Percentiles rank a stretch among this genome's conserved stretches.
These are phyloP conservation scores for Chaetothyriales sp. DNA, from an alignment of 2,329 filamentous ascomycete species.

Conservation along the genomic window DNA sequence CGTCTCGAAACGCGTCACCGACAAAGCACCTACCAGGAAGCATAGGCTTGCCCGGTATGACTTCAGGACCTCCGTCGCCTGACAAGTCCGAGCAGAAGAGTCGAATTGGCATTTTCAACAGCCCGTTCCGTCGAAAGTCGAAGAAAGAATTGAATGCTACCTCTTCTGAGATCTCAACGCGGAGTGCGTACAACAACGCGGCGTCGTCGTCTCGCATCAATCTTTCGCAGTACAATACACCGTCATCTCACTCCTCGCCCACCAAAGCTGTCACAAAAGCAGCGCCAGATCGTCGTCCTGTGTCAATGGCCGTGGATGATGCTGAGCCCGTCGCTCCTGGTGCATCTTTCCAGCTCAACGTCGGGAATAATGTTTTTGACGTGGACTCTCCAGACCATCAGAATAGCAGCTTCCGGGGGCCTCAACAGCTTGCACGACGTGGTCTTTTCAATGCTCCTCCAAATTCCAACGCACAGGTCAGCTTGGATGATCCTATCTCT, in stretches of 20 bases:
- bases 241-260: conserved; percentile 28
- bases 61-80: conserved; percentile 22
- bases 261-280: conserved; percentile 27
- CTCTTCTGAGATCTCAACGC: conserved; percentile 25
- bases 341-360: conserved; percentile 80
- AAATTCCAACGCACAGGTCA: conserved; percentile 38
- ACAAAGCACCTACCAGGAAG: conserved; percentile 40
- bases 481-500: conserved; percentile 61
- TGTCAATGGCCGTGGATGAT: conserved; percentile 33
- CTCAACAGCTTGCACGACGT: conserved; percentile 24
- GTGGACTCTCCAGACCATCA: conserved; percentile 64
- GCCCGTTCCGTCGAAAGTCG: conserved; percentile 85
- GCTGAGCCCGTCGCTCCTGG: conserved; percentile 82
- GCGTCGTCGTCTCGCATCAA: conserved; percentile 16
- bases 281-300: conserved; percentile 27
- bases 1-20: conserved; percentile 59
- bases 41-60: conserved; percentile 29
- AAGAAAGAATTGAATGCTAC: conserved; percentile 52
- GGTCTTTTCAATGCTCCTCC: conserved; percentile 9
- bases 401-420: conserved; percentile 27
- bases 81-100: conserved; percentile 55
- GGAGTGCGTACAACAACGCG: conserved; percentile 39
- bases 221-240: conserved; percentile 13
- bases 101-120: conserved; percentile 79
- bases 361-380: conserved; percentile 91